Base-by-base conservation (phyloP, 2,329 filamentous ascomycete species). In the Diaporthe vaccinii region DNA sequence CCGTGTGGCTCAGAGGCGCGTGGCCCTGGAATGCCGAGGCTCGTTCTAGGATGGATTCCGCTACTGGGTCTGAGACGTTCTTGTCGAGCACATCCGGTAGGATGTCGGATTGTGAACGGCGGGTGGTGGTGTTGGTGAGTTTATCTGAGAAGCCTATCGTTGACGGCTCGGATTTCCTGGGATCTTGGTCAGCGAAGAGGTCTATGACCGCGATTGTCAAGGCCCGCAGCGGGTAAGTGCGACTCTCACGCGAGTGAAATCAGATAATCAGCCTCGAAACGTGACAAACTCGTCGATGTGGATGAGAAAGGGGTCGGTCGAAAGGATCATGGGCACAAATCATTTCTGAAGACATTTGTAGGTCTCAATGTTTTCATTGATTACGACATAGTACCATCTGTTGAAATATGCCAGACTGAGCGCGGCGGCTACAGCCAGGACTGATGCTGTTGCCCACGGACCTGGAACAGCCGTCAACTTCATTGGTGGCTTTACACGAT, bases 231-330 rank as follows among this genome's bases (percentile, higher is more conserved):
- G 5, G 61, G 17, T 1, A 31, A 49, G 8, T 15, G 12, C 17
- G 6, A 34, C 20, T 8, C 61, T 49, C 25, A 67, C 41, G 61
- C 41, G 2, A 67, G 41, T 34, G 61, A 67, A 34, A 67, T 67
- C 14, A 67, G 10, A 49, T 67, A 67, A 17, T 67, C 61, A 8
- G 61, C 61, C 9, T 67, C 61, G 17, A 67, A 67, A 34, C 14
- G 61, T 67, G 41, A 67, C 61, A n/a, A 67, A 67, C 61, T 67
- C 41, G 20, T 67, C 61, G 17, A 67, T 67, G 28, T 67, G 61
- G 17, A 67, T 67, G 28, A 67, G 61, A 10, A 67, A 34, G 12
- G 44, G 61, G 12, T 67, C 44, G 17, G 61, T 25, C 20, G 61
- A 51, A 28, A 67, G 61, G 28, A 67, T 49, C 28, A 36, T 49